Evolutionary conservation across 1,284 basidiomycete genomes (phyloP), one percentile per base, ranked within the genome.

Genomic region (Cerrena zonata): DNA sequence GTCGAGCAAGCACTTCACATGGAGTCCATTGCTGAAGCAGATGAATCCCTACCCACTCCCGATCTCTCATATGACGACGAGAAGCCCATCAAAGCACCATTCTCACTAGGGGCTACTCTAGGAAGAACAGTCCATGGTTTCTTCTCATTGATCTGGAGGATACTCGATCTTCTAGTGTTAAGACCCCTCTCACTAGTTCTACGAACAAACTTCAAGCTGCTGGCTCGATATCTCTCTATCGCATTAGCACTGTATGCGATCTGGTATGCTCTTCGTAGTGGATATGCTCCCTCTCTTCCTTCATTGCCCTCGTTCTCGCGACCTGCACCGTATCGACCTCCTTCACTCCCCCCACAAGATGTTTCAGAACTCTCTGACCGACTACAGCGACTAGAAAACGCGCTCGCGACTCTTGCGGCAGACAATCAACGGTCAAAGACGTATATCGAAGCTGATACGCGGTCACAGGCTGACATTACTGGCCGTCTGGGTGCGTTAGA

Each of bases 321-420:
- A 34, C 30, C 7, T 75, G 72, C 58, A 57, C 56, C 58, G 4
- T 70, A 68, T 45, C 47, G 66, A 13, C 65, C 78, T 7, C 84
- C 89, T 0, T 73, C 78, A 7, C 61, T 74, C 4, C 86, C 87
- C 4, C 80, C 84, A 1, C 74, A 76, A 11, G 79, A 87, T 58
- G 71, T 92, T 44, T 78, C 81, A 4, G 89, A 89, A 54, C 71
- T 94, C 19, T 73, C 84, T 2, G 71, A 74, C 1, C 81, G 91
- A 10, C 69, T 94, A 2, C 74, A 78, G 51, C 71, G 73, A 40
- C 73, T 91, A 24, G 89, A 91, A 65, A 73, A 67, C 39, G 77
- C 77, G 2, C 65, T 90, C 2, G 76, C 79, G 11, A 73, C 74
- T 15, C 65, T 89, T 7, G 77, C 80, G 2, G 56, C 70, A 7